Base-by-base conservation (phyloP, 179 eudicot genomes). In the Sideroxylon spinosum region DNA sequence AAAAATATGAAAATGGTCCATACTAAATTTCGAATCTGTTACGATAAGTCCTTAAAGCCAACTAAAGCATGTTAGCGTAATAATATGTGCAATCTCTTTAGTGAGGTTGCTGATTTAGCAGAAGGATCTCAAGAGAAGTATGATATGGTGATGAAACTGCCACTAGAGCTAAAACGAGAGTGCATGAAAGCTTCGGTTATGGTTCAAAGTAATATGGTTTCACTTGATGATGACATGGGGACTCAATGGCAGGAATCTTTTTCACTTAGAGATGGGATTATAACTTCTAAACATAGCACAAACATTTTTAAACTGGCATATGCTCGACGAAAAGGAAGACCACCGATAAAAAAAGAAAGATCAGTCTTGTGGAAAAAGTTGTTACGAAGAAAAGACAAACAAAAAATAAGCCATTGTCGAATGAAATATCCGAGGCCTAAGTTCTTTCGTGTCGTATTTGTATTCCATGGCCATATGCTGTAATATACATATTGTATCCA, bases 71-170 rank as follows among this genome's bases (percentile, higher is more conserved):
- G 44, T 37, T 6, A 6, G 5, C 44, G 5, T 37, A 6, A 37
- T 6, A 37, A 37, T 6, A 37, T 37, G 44, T 37, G 6, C 5
- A 0, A 3, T 3, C 44, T 37, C 44, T 37, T 37, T 37, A 37
- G 5, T 37, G 44, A 37, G 44, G 5, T 37, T 37, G 44, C 44
- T 37, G 5, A 37, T 37, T 61, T 61, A 61, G 65, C 26, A 7
- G 65, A n/a, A n/a, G 26, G 3, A 61, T 61, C 65, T 61, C 65
- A 61, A 61, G 65, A 61, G 22, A 61, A 61, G 65, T 61, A 22
- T 61, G 26, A 22, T 61, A 61, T 3, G 44, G 62, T 61, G 65
- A 22, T 61, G 62, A 17, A 25, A 1, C 2, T 0, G 3, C 44
- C 5, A 61, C 65, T 1, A 61, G 28, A 61, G 10, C 65, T 61